Percentiles rank a stretch among this genome's conserved stretches.
Evolutionary conservation across 306 rosid species (phyloP).

Genomic region (Acacia crassicarpa): DNA sequence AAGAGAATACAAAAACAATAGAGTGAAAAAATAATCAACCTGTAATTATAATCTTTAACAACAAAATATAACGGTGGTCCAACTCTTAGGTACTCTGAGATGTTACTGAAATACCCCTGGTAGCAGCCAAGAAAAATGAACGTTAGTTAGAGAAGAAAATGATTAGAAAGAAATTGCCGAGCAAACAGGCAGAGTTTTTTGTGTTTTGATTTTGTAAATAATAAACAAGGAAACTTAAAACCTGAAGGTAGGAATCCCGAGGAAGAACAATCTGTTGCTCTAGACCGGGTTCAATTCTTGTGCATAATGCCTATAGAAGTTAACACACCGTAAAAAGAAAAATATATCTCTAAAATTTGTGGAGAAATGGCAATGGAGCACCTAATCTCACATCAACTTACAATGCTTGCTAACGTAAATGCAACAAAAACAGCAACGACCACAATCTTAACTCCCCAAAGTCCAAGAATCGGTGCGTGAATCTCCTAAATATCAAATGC

Average conservation of each 20-base stretch:
- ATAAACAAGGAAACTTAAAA: constrained; percentile 33
- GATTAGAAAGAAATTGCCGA: constrained; percentile 25
- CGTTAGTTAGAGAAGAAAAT: constrained; percentile 17
- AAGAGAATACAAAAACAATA: constrained; percentile 14
- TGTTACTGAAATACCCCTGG: constrained; percentile 79
- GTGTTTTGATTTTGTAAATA: not conserved
- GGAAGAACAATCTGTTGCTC: constrained; percentile 99
- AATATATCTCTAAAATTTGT: constrained; percentile 18
- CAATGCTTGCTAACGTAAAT: constrained; percentile 85
- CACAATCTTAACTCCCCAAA: constrained; percentile 76
- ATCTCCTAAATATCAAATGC: constrained; percentile 61
- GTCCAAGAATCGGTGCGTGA: constrained; percentile 89
- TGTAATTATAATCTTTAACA: constrained; percentile 86
- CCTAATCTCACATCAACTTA: constrained; percentile 50
- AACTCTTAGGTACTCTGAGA: constrained; percentile 82
- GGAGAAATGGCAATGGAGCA: not conserved
- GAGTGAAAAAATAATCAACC: constrained; percentile 52
- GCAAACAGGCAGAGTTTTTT: constrained; percentile 1
- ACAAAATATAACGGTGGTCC: constrained; percentile 98
- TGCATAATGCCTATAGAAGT: constrained; percentile 68
- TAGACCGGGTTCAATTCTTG: constrained; percentile 84
- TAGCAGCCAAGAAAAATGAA: constrained; percentile 12
- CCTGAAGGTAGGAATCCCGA: constrained; percentile 98
- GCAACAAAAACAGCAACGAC: constrained; percentile 72
- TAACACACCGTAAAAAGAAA: constrained; percentile 2